Conservation (phyloP, 1,284 basidiomycete species). For the Farysia itapuensis region DNA sequence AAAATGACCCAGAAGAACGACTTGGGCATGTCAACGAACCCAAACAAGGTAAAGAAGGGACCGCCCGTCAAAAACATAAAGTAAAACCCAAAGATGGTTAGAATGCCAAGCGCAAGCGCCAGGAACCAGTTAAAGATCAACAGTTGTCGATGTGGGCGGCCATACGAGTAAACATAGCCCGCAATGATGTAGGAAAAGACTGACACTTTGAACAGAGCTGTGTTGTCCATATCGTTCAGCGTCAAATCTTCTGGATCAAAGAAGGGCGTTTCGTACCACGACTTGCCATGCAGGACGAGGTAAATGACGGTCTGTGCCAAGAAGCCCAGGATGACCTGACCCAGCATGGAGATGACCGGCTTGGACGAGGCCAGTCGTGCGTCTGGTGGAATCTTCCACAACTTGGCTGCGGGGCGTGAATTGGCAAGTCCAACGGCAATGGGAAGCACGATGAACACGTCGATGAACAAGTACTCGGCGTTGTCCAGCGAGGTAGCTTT, state of each 20-base stretch:
- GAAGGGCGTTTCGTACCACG: constrained; percentile 21
- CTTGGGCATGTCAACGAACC: constrained; percentile 16
- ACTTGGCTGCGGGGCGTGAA: constrained; percentile 13
- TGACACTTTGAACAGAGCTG: constrained; percentile 27
- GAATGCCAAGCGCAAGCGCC: constrained; percentile 11
- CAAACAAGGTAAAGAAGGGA: constrained; percentile 36
- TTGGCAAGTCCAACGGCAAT: constrained; percentile 38
- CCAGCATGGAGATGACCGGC: constrained; percentile 30
- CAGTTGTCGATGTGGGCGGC: constrained; percentile 37
- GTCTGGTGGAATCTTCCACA: constrained; percentile 11
- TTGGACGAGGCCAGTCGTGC: constrained; percentile 22
- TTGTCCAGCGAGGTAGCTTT: constrained; percentile 38
- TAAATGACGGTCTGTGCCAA: constrained; percentile 32
- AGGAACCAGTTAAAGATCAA: constrained; percentile 35
- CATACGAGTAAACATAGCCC: constrained; percentile 17
- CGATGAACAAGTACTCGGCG: constrained; percentile 45
- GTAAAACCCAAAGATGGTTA: constrained; percentile 27
- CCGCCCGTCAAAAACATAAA: constrained; percentile 39
- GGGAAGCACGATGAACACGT: constrained; percentile 33
- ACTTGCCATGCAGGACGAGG: constrained; percentile 16
- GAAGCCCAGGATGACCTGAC: constrained; percentile 32
- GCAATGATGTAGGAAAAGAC: constrained; percentile 42
- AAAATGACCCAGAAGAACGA: constrained; percentile 35
- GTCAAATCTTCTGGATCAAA: constrained; percentile 34
- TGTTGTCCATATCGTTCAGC: constrained; percentile 38